Conservation (phyloP, 495 filamentous ascomycete species). For the Penicillium subrubescens region DNA sequence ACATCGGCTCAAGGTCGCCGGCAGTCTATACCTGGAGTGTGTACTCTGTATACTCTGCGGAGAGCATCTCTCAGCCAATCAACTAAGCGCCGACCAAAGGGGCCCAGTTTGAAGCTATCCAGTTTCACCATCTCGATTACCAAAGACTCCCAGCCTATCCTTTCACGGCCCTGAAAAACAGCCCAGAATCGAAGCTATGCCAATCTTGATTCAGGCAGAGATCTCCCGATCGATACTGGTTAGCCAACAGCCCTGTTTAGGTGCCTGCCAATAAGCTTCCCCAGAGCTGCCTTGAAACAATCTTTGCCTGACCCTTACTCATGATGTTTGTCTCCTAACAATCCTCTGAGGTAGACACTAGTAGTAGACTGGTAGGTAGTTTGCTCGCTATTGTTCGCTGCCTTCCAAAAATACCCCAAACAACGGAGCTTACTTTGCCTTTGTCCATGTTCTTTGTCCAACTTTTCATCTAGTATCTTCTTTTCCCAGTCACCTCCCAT, state of each 20-base stretch:
- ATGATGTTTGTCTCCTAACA: background rate
- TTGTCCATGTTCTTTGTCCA: background rate
- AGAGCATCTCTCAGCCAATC: background rate
- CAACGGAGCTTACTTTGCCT: background rate
- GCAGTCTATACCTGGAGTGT: background rate
- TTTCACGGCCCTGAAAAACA: background rate
- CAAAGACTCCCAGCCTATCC: conserved; percentile 1
- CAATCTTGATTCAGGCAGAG: background rate
- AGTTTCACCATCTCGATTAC: background rate
- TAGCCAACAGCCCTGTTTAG: background rate
- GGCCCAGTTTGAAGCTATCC: background rate
- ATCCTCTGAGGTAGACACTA: background rate
- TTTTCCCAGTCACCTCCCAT: background rate
- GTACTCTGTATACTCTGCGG: background rate
- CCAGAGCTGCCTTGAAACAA: background rate
- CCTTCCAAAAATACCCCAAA: conserved; percentile 1
- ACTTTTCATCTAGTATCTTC: background rate
- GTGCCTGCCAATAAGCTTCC: background rate
- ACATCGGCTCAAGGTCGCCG: background rate
- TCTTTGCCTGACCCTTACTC: background rate
- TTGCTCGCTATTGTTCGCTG: background rate
- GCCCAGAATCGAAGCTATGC: background rate
- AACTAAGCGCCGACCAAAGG: background rate
- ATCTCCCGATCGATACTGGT: background rate
- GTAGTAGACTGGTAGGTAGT: background rate